Percentiles rank a stretch among this genome's conserved stretches.
phyloP scores from a whole-genome alignment of 495 filamentous ascomycete genomes.

The Penicillium simplicissimum region DNA sequence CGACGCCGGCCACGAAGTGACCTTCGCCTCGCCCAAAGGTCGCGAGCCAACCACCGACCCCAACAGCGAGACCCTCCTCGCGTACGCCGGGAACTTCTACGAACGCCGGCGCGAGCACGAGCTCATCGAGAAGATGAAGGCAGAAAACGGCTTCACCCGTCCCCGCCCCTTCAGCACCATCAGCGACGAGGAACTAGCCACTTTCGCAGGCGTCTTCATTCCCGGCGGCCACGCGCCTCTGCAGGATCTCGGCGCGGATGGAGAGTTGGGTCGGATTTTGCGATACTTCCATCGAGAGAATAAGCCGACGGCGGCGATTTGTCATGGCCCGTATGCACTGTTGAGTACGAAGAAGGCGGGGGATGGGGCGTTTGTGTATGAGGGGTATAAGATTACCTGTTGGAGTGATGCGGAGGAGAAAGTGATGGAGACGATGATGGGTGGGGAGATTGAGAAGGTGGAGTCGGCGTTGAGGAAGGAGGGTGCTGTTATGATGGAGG shows the following conservation, averaged over 20 bases:
- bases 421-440: constrained; percentile 32
- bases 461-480: constrained; percentile 27
- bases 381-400: constrained; percentile 34
- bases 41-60: constrained; percentile 38
- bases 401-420: constrained; percentile 39
- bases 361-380: constrained; percentile 36
- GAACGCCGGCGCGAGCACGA: constrained; percentile 39
- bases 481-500: constrained; percentile 34
- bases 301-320: constrained; percentile 42
- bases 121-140: constrained; percentile 40
- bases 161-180: constrained; percentile 32
- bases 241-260: constrained; percentile 36
- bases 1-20: constrained; percentile 37
- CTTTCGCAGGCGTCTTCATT: constrained; percentile 41
- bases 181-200: constrained; percentile 30
- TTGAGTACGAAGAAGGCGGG: constrained; percentile 36
- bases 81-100: constrained; percentile 44
- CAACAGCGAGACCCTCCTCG: constrained; percentile 36
- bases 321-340: constrained; percentile 46
- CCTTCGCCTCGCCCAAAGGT: constrained; percentile 41
- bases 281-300: constrained; percentile 35
- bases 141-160: constrained; percentile 37
- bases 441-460: constrained; percentile 35
- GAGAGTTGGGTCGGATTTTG: constrained; percentile 41
- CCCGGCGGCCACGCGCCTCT: constrained; percentile 47